These are phyloP conservation scores for Friedmanniomyces simplex DNA, from an alignment of 495 filamentous ascomycete genomes.

Conservation along the genomic window DNA sequence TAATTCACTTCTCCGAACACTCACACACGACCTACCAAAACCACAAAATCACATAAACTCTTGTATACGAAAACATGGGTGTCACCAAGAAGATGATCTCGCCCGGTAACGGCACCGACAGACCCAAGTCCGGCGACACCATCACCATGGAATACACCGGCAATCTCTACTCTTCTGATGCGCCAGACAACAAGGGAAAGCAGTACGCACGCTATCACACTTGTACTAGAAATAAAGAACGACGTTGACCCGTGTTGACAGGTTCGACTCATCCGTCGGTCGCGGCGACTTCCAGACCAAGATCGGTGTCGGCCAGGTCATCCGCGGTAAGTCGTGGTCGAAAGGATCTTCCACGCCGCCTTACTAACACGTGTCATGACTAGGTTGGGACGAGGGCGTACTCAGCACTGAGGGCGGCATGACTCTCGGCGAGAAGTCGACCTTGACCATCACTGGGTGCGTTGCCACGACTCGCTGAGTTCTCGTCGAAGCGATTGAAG, in stretches of 20 bases:
- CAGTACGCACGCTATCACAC: slow-evolving; percentile 30
- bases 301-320: slow-evolving; percentile 70
- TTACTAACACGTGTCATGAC: neutral
- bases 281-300: slow-evolving; percentile 51
- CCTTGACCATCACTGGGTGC: slow-evolving; percentile 66
- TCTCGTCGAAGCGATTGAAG: slow-evolving; percentile 7
- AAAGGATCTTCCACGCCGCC: neutral
- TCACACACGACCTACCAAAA: neutral
- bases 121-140: slow-evolving; percentile 50
- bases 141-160: slow-evolving; percentile 80
- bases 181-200: slow-evolving; percentile 38
- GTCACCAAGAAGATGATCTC: slow-evolving; percentile 38
- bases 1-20: neutral
- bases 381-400: slow-evolving; percentile 85
- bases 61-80: slow-evolving; percentile 37
- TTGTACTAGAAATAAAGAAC: neutral
- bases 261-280: slow-evolving; percentile 69
- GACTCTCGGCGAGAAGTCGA: slow-evolving; percentile 70
- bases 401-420: slow-evolving; percentile 42
- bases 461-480: slow-evolving; percentile 22
- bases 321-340: slow-evolving; percentile 47
- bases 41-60: neutral
- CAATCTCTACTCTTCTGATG: slow-evolving; percentile 52
- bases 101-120: slow-evolving; percentile 43
- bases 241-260: slow-evolving; percentile 27